phyloP scores from a whole-genome alignment of 2,329 filamentous ascomycete genomes.

The Colletotrichum cordylinicola region DNA sequence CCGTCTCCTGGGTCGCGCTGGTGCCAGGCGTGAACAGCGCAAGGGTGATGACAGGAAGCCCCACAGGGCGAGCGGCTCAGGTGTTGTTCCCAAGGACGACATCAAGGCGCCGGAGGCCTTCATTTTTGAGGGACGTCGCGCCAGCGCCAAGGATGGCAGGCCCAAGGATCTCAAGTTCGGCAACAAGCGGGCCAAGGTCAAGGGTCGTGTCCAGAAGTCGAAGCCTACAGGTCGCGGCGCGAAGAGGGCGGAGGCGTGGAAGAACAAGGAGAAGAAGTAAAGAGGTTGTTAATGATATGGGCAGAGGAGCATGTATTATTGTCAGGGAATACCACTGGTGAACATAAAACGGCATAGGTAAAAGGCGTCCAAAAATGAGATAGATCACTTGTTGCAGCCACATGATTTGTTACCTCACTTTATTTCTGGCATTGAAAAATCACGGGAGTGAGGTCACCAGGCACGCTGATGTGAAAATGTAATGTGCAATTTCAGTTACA shows the following conservation, averaged over 20 bases:
- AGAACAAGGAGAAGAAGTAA: conserved; percentile 38
- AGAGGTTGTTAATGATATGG: background rate
- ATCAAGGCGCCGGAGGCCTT: conserved; percentile 71
- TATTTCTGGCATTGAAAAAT: background rate
- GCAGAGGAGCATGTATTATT: background rate
- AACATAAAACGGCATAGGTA: background rate
- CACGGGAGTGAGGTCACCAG: background rate
- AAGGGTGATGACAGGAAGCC: conserved; percentile 28
- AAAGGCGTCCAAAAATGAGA: background rate
- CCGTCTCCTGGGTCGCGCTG: conserved; percentile 76
- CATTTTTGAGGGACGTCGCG: conserved; percentile 83
- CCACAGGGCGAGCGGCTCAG: conserved; percentile 24
- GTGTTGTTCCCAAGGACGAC: conserved; percentile 25
- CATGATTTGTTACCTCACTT: background rate
- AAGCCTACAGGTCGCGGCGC: conserved; percentile 44
- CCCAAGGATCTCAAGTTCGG: conserved; percentile 67
- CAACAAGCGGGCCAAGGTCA: conserved; percentile 55
- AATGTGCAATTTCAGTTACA: background rate
- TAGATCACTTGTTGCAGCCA: background rate
- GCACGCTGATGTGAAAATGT: background rate
- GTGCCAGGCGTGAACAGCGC: conserved; percentile 52
- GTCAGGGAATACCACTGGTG: background rate
- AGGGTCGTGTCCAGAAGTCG: conserved; percentile 43
- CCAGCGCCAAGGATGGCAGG: conserved; percentile 69
- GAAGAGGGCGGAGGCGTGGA: conserved; percentile 49